phyloP scores from a whole-genome alignment of 345 rosid genomes.

The Hibiscus tridactylites region DNA sequence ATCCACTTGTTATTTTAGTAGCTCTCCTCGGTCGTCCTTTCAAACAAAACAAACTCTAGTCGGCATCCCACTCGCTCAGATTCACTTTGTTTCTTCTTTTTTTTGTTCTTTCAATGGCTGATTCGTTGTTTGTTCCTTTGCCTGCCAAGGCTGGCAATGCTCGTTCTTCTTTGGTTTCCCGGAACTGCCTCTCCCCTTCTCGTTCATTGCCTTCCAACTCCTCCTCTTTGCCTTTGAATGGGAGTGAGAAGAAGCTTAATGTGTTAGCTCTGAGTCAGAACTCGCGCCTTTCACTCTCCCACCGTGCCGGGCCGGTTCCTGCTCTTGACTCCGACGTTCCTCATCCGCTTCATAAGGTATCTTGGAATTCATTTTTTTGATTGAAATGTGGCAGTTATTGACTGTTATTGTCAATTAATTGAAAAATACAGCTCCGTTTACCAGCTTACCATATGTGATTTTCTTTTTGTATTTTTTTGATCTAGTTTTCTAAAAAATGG shows the following conservation, averaged over 20 bases:
- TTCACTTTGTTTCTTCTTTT: neutral
- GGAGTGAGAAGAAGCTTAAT: neutral
- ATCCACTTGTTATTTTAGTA: no score
- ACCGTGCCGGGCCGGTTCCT: constrained; percentile 27
- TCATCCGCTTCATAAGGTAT: constrained; percentile 42
- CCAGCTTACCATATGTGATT: neutral
- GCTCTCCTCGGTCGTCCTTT: no score
- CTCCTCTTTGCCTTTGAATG: constrained; percentile 8
- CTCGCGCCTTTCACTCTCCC: constrained; percentile 29
- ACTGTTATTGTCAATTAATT: neutral
- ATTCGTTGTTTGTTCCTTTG: constrained; percentile 10
- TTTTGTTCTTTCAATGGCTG: constrained; percentile 26
- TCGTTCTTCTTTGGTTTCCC: constrained; percentile 5
- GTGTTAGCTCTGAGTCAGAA: constrained; percentile 12
- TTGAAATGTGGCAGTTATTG: neutral
- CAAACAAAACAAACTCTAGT: neutral
- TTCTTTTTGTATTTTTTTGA: neutral
- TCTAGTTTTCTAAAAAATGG: neutral
- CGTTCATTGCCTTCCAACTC: constrained; percentile 7
- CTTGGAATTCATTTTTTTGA: neutral
- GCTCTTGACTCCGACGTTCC: constrained; percentile 55
- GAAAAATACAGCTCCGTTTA: neutral
- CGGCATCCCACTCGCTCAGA: neutral
- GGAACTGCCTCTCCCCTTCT: constrained; percentile 14
- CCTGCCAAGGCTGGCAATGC: constrained; percentile 9